Evolutionary conservation across 1,284 basidiomycete genomes (phyloP), one percentile per base, ranked within the genome.

Genomic region (Schizophyllum commune): DNA sequence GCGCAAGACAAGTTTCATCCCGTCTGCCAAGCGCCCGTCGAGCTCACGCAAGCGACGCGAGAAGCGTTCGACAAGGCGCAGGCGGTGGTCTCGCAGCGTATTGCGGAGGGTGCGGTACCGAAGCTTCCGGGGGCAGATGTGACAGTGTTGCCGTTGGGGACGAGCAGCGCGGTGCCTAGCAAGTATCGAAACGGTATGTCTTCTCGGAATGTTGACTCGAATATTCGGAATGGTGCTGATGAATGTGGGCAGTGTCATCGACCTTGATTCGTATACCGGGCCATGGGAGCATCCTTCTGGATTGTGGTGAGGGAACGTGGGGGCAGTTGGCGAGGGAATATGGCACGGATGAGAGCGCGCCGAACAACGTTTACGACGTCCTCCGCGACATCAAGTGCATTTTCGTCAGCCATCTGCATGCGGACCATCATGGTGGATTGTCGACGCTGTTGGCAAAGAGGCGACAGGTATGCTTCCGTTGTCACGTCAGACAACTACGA

Each of bases 401-500:
- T 32, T 98, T 89, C 72, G 79, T 97, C 65, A 94, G 91, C 66
- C 96, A 98, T 71, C 83, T 91, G 68, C 96, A 98, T 69, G 96
- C 84, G 0, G 96, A 98, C 71, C 96, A 98, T 72, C 96, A 98
- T 70, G 83, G 91, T 57, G 96, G 96, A 1, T 72, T 96, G 32
- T 79, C 85, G 0, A 83, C 86, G 58, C 73, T 98, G 15, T 79
- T 98, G 11, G 77, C 83, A 0, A 86, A 89, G 75, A 82, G 96
- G 60, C 80, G 81, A 58, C 77, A 79, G 74, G 93, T 95, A 62
- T 63, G 83, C 6, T 4, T 55, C 55, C 52, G 9, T 58, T n/a
- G 32, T 6, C 17, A 32, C 54, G 39, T 54, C 52, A 21, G 5
- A 27, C 3, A 27, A 21, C 53, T 19, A 22, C 7, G 39, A 17